Evolutionary conservation across 768 basidiomycete species (phyloP), one percentile per base, ranked within the genome.

Genomic region (Naganishia onofrii): DNA sequence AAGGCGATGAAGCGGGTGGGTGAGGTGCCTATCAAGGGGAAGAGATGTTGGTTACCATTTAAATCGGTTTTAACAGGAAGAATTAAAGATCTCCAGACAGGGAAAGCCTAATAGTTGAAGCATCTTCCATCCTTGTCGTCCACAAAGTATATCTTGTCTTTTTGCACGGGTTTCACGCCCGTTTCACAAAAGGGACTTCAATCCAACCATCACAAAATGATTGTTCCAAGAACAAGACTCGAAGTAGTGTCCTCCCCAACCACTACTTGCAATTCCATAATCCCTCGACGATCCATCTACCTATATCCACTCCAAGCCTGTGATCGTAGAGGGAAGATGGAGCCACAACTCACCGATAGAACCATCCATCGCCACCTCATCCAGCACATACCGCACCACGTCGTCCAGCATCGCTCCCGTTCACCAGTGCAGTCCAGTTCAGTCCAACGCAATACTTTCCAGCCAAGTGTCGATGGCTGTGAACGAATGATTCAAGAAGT

Each of bases 331-430:
- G 38, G 42, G 15, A 34, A 38, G 21, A 28, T 15, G 28, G 31
- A 28, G 21, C 31, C 5, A 36, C 6, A 36, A 66, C 71, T 54
- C 60, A 72, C 71, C 71, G 34, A 54, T 48, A 19, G 56, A 54
- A 13, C 71, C 71, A 48, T 72, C 71, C 71, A 69, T 68, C 21
- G 71, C 48, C 36, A 72, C 71, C 67, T 67, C 71, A 12, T 72
- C 71, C 36, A 53, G 19, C 51, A 72, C 42, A n/a, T 42, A 67
- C 21, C 23, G 34, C 31, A 72, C 67, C 0, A 72, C 46, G 13
- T 72, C 67, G 53, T 72, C 71, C 58, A 66, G 34, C 71, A 72
- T 72, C 42, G 2, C 48, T 1, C n/a, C 19, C 2, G 13, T n/a
- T 5, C 12, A 7, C 21, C n/a, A n/a, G n/a, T n/a, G n/a, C 53